Conservation (phyloP, 83 land plant species). For the Thuja plicata region DNA sequence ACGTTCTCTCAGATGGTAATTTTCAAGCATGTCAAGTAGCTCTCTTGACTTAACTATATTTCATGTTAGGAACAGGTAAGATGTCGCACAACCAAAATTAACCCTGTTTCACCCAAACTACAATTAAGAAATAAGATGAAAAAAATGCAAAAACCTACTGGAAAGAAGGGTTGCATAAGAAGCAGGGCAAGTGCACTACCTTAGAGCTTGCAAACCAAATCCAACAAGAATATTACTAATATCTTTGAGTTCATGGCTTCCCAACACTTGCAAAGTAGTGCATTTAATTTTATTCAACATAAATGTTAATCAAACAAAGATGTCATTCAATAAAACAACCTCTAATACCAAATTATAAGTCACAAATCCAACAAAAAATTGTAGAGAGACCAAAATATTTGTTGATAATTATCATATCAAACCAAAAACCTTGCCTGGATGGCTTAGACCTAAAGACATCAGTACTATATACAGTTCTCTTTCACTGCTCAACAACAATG, state of each 20-base stretch:
- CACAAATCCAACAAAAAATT: neutral
- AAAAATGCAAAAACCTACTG: neutral
- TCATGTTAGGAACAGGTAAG: conserved; percentile 42
- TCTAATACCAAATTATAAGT: too few relatives aligned
- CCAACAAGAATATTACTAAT: conserved; percentile 32
- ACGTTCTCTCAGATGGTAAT: conserved; percentile 13
- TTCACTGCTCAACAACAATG: conserved; percentile 42
- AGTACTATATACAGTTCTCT: conserved; percentile 39
- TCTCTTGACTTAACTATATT: conserved; percentile 32
- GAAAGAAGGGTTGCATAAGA: too few relatives aligned
- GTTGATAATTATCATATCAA: neutral
- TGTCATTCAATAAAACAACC: too few relatives aligned
- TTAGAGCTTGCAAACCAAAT: too few relatives aligned
- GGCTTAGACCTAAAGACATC: conserved; percentile 11
- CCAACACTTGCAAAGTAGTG: conserved; percentile 15
- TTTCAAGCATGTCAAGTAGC: too few relatives aligned
- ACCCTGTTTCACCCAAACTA: conserved; percentile 25
- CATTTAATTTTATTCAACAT: too few relatives aligned
- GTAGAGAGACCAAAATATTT: neutral
- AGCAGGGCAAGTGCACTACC: too few relatives aligned
- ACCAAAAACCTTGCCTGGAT: conserved; percentile 31
- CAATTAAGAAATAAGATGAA: conserved; percentile 14
- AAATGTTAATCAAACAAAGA: too few relatives aligned
- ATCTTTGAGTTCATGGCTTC: conserved; percentile 40
- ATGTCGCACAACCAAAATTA: conserved; percentile 19